Evolutionary conservation across 2,329 filamentous ascomycete genomes (phyloP).

Genomic region (Nothophoma quercina): DNA sequence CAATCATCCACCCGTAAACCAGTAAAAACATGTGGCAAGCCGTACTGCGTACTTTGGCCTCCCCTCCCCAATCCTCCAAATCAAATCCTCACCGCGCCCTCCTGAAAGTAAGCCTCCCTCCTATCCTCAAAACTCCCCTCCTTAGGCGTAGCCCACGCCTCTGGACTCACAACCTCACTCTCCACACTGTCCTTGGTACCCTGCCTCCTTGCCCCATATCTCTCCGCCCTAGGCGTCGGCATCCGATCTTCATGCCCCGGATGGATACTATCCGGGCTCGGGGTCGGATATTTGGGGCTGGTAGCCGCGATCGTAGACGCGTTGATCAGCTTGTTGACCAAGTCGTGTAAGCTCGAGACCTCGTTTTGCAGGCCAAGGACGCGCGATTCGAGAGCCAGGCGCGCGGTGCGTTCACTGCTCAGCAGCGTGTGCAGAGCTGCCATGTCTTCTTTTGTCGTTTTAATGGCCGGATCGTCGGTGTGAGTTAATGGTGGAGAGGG

Average conservation of each 20-base stretch:
- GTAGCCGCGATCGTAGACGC: conserved; percentile 17
- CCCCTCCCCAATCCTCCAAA: background rate
- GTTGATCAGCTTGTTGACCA: conserved; percentile 38
- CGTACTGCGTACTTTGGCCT: conserved; percentile 15
- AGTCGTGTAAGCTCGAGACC: conserved; percentile 38
- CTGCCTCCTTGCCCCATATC: conserved; percentile 7
- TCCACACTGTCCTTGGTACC: conserved; percentile 23
- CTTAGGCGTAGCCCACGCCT: conserved; percentile 48
- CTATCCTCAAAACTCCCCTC: conserved; percentile 36
- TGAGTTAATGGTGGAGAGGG: conserved; percentile 11
- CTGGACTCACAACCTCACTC: conserved; percentile 39
- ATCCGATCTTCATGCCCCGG: conserved; percentile 28
- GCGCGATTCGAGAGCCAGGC: conserved; percentile 45
- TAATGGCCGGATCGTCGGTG: conserved; percentile 8
- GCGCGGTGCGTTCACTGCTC: conserved; percentile 40
- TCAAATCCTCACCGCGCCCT: background rate
- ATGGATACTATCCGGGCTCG: conserved; percentile 40
- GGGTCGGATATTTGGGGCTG: conserved; percentile 42
- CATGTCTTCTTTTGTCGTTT: conserved; percentile 20
- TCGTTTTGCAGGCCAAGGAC: conserved; percentile 43
- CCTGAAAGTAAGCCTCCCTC: conserved; percentile 39
- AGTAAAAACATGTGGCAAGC: background rate
- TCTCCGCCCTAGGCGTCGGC: conserved; percentile 35
- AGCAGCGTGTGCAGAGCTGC: conserved; percentile 34
- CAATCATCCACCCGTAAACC: background rate